A percentile compares a stretch with the other conserved stretches of the same genome.
Conservation (phyloP, 805 yeast genomes). For the Kodamaea kaohsiungensis region DNA sequence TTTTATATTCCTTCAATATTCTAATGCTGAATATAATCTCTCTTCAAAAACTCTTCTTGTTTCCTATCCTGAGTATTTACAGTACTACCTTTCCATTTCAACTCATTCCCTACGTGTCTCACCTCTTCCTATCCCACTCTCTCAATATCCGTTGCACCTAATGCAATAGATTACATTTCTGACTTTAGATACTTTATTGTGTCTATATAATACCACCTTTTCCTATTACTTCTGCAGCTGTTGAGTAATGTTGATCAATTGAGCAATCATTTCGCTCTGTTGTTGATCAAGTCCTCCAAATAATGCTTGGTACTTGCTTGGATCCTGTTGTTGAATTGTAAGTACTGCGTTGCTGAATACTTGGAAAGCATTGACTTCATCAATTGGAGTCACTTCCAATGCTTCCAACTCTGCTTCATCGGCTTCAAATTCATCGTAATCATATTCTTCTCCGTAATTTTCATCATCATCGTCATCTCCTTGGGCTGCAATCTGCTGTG, state of each 20-base stretch:
- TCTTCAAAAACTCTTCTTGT: too few relatives aligned
- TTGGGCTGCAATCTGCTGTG: conserved; percentile 17
- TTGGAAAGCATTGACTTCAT: conserved; percentile 68
- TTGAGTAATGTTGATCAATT: conserved; percentile 28
- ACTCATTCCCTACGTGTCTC: too few relatives aligned
- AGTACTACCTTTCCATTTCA: too few relatives aligned
- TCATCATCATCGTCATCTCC: conserved; percentile 34
- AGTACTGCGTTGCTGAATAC: conserved; percentile 59
- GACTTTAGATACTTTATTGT: not conserved
- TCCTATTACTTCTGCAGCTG: not conserved
- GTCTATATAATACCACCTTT: conserved; percentile 1
- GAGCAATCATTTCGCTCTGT: conserved; percentile 33
- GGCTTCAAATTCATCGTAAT: conserved; percentile 49
- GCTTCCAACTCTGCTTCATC: conserved; percentile 84
- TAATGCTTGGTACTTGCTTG: conserved; percentile 48
- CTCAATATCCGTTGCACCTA: too few relatives aligned
- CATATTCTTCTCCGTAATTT: conserved; percentile 27
- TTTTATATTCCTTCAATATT: too few relatives aligned
- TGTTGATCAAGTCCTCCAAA: conserved; percentile 41
- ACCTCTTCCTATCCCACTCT: too few relatives aligned
- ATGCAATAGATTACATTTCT: too few relatives aligned
- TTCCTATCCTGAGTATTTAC: too few relatives aligned
- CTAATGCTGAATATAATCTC: too few relatives aligned
- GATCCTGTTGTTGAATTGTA: conserved; percentile 49
- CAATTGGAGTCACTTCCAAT: conserved; percentile 75